Base-by-base conservation (phyloP, 139 green algal genomes). In the Mesostigma viride region DNA sequence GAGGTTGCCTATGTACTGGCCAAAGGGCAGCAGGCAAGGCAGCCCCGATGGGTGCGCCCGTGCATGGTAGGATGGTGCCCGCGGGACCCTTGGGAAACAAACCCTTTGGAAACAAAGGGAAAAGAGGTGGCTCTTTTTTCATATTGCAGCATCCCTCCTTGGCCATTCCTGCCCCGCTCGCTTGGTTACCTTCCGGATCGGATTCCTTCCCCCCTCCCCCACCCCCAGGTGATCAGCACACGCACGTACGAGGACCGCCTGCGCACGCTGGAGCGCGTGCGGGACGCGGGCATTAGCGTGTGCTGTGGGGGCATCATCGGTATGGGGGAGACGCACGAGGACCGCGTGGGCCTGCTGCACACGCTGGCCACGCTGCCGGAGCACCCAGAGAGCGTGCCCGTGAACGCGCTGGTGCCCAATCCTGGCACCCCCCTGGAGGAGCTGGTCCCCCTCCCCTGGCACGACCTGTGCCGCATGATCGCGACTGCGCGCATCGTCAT, bases 301-400 rank as follows among this genome's bases (percentile, higher is more conserved):
- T 99, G 93, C 77, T 90, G 86, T 0, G 93, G 71, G 1, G 71
- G 71, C 1, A 77, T 77, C 58, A 74, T 77, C 31, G 68, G 72
- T 6, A 68, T 79, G 72, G 64, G 72, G 1, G 91, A 97, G 81
- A 79, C 69, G 2, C 67, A 79, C 24, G 73, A 87, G 66, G 91
- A 96, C 73, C 73, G 91, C 3, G 87, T 90, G 26, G 83, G 85
- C 0, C 74, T 96, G 59, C 76, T 96, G 56, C 87, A 76, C 82
- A 88, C 74, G 61, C 85, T 99, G 30, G 88, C 92, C 64, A 97
- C 88, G 0, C 83, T 99, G 64, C 90, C 91, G 0, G 86, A 85
- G 44, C 93, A 99, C 81, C 93, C 93, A 4, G 93, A 99, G 84
- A 85, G 63, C 22, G 93, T 99, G 46, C 93, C 93, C 33, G 94